Base-by-base conservation (phyloP, 768 basidiomycete genomes). In the Boletus subcaerulescens region DNA sequence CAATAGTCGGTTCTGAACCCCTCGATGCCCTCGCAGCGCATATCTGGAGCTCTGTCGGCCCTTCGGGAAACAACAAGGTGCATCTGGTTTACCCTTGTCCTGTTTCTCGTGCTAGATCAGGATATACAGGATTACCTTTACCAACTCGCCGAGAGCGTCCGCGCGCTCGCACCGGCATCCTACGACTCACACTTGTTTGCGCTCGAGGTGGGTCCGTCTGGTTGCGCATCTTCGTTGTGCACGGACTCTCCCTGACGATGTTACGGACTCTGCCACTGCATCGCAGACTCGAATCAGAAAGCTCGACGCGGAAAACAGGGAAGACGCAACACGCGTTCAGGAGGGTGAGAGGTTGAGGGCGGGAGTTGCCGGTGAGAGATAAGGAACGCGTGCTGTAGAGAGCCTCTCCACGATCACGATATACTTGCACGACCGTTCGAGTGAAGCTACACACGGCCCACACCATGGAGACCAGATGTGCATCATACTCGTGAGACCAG, bases 11-110 rank as follows among this genome's bases (percentile, higher is more conserved):
- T 3, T 86, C 88, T 8, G 90, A 95, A 67, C 84, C 88, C 0
- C 73, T 93, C n/a, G 81, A 85, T 38, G 52, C 61, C 3, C 81
- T 95, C 5, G 85, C 92, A 0, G 63, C 79, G 32, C 76, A 76
- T 4, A 96, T 98, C 47, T 87, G 85, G 80, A 69, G 71, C 24
- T 85, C 89, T 0, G 78, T 83, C 0, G 95, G 95, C 1, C 93
- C 94, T 0, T 97, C 94, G 0, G 95, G 95, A 1, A 81, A 75
- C 3, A 98, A 98, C 75, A 95, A 93, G 77, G 93, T 89, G 40
- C 26, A 11, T 26, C 7, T 3, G 4, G 14, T 18, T 15, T 12
- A 5, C 24, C 10, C n/a, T 18, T 17, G 6, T 17, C 24, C 15
- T 15, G n/a, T 13, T 13, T n/a, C 10, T 18, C 45, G 5, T 17